Conservation (phyloP, 805 yeast genomes). For the Starmerella cellae region DNA sequence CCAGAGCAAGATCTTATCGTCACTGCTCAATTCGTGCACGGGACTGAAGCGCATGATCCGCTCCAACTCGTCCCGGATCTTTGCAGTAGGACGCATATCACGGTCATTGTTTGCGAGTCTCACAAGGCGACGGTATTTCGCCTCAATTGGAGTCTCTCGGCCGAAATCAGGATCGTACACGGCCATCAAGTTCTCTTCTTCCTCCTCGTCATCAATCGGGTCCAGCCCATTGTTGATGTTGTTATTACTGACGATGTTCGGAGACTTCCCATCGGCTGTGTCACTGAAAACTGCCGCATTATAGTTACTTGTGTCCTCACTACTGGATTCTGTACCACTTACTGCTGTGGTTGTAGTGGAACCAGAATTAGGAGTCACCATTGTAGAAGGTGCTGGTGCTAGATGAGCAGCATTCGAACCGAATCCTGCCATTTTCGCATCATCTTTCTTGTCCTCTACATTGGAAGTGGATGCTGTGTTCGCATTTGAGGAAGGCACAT, state of each 20-base stretch:
- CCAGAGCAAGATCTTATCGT: conserved; percentile 82
- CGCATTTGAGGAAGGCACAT: too few species aligned
- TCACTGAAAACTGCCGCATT: neutral
- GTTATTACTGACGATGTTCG: neutral
- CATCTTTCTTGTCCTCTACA: too few species aligned
- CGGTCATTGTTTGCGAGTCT: conserved; percentile 65
- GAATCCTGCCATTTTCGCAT: too few species aligned
- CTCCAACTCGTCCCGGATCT: conserved; percentile 58
- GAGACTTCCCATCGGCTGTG: neutral
- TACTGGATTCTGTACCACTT: neutral
- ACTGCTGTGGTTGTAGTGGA: neutral
- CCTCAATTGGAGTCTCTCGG: conserved; percentile 70
- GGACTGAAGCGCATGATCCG: conserved; percentile 66
- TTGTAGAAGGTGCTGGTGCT: neutral
- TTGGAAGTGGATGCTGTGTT: too few species aligned
- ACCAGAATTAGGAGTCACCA: neutral
- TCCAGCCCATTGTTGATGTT: neutral
- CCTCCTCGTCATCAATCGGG: conserved; percentile 10
- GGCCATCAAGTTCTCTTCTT: conserved; percentile 20
- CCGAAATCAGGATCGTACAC: conserved; percentile 60
- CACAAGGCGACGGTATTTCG: conserved; percentile 70
- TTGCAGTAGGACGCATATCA: conserved; percentile 80
- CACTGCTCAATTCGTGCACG: conserved; percentile 63
- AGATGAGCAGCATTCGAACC: too few species aligned
- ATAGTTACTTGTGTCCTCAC: neutral